Evolutionary conservation across 345 rosid species (phyloP).

Genomic region (Syzygium grande): DNA sequence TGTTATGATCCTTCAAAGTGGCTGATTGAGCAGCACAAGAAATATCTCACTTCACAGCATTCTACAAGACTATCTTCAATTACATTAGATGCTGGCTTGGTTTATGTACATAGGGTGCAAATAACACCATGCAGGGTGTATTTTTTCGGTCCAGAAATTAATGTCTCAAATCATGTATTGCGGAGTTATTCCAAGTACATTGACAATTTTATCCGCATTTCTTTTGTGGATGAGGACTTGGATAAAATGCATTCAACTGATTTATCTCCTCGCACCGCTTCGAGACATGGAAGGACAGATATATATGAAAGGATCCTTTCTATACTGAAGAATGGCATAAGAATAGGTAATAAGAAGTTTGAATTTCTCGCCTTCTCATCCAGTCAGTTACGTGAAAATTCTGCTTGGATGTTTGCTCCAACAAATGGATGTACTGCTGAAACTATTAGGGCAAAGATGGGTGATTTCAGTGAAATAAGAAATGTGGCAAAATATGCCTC

Average conservation of each 20-base stretch:
- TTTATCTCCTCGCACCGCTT: constrained; percentile 47
- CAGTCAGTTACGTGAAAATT: constrained; percentile 59
- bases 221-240: constrained; percentile 55
- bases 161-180: constrained; percentile 52
- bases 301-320: constrained; percentile 42
- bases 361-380: constrained; percentile 74
- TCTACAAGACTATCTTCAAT: constrained; percentile 20
- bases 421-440: constrained; percentile 32
- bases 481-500: constrained; percentile 69
- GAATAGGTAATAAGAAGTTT: constrained; percentile 44
- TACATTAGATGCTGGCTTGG: constrained; percentile 37
- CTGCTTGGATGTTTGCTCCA: constrained; percentile 73
- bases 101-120: constrained; percentile 44
- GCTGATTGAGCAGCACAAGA: constrained; percentile 32
- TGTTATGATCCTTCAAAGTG: constrained; percentile 53
- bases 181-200: constrained; percentile 21
- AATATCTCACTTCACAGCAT: constrained; percentile 5
- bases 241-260: constrained; percentile 52
- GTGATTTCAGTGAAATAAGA: constrained; percentile 35
- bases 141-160: constrained; percentile 56
- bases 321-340: constrained; percentile 33
- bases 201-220: constrained; percentile 51
- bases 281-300: constrained; percentile 24
- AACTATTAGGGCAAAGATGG: constrained; percentile 43
- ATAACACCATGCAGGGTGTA: constrained; percentile 56